Percentiles rank a stretch among this genome's conserved stretches.
Evolutionary conservation across 2,329 filamentous ascomycete genomes (phyloP).

Genomic region (Dactylellina parvicollis): DNA sequence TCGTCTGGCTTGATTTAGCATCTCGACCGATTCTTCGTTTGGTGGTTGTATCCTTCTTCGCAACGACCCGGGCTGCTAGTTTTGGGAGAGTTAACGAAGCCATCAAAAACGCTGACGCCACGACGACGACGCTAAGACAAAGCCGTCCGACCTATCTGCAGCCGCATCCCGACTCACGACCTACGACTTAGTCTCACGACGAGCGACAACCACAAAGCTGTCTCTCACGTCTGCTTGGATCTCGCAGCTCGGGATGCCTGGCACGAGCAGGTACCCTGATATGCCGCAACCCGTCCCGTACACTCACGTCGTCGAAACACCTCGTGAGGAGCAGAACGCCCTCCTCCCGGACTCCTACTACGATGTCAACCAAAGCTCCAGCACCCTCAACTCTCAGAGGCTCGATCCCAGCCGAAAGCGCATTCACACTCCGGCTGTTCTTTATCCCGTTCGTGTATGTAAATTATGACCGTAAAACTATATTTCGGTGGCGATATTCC

Average conservation of each 20-base stretch:
- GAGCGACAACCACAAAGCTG: constrained; percentile 26
- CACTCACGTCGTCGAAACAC: constrained; percentile 52
- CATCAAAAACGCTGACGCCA: too few species aligned
- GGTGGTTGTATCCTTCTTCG: neutral
- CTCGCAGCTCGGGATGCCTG: constrained; percentile 38
- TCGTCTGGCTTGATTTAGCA: constrained; percentile 1
- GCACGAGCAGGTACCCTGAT: constrained; percentile 49
- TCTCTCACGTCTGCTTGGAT: constrained; percentile 24
- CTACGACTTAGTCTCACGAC: too few species aligned
- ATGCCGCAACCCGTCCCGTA: constrained; percentile 39
- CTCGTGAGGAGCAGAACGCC: constrained; percentile 22
- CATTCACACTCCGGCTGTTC: constrained; percentile 47
- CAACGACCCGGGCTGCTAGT: too few species aligned
- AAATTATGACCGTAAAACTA: neutral
- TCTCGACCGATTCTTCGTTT: constrained; percentile 14
- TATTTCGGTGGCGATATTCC: neutral
- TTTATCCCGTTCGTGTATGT: constrained; percentile 51
- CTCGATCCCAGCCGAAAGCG: constrained; percentile 52
- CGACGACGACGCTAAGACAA: too few species aligned
- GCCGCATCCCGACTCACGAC: too few species aligned
- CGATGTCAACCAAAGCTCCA: constrained; percentile 53
- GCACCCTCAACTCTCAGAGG: constrained; percentile 43
- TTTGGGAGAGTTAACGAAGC: too few species aligned
- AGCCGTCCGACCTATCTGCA: too few species aligned
- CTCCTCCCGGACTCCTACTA: constrained; percentile 39